Evolutionary conservation across 2,329 filamentous ascomycete species (phyloP).

Genomic region (Trichoderma atroviride): DNA sequence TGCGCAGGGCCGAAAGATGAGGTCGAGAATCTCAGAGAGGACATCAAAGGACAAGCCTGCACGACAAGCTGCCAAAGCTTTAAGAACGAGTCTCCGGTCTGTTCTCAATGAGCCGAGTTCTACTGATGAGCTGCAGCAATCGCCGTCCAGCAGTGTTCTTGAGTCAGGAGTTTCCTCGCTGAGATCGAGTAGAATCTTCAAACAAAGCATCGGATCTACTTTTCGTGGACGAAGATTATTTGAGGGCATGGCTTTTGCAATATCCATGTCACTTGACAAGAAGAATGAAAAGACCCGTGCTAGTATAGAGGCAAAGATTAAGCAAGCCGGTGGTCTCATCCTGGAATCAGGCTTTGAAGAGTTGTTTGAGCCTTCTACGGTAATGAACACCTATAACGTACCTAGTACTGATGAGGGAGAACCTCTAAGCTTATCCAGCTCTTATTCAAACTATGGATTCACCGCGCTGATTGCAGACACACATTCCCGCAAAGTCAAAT

Average conservation of each 20-base stretch:
- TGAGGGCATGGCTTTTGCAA: conserved; percentile 80
- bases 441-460: conserved; percentile 66
- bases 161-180: conserved; percentile 43
- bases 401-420: conserved; percentile 38
- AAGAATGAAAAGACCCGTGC: conserved; percentile 44
- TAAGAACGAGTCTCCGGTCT: conserved; percentile 33
- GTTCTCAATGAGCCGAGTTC: conserved; percentile 46
- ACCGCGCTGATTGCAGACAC: conserved; percentile 83
- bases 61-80: conserved; percentile 32
- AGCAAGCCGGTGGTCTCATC: conserved; percentile 70
- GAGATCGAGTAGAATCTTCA: conserved; percentile 35
- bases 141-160: conserved; percentile 42
- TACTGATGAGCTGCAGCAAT: conserved; percentile 52
- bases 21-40: conserved; percentile 29
- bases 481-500: conserved; percentile 85
- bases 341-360: conserved; percentile 78
- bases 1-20: conserved; percentile 28
- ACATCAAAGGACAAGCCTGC: conserved; percentile 36
- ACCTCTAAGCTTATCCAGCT: conserved; percentile 55
- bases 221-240: conserved; percentile 57
- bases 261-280: conserved; percentile 65
- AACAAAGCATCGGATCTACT: conserved; percentile 35
- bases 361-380: conserved; percentile 63
- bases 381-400: conserved; percentile 40
- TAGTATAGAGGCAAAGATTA: conserved; percentile 63